Evolutionary conservation across 2,329 filamentous ascomycete genomes (phyloP).

Genomic region (Helotiales sp.): DNA sequence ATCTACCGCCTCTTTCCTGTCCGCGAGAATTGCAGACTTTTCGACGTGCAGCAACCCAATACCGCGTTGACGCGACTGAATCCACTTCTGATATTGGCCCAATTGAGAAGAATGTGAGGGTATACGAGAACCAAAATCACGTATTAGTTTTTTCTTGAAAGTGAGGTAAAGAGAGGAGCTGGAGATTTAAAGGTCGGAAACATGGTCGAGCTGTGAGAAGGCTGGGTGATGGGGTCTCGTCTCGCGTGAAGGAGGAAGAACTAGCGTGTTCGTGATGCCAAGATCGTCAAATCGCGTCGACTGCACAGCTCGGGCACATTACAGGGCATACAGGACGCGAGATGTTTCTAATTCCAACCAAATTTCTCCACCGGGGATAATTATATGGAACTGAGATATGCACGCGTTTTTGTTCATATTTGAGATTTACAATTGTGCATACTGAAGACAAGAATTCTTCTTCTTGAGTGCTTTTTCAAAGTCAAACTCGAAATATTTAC

Average conservation of each 20-base stretch:
- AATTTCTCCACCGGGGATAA: slow-evolving; percentile 2
- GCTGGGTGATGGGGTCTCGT: slow-evolving; percentile 31
- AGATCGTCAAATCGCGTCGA: neutral
- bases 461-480: neutral
- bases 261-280: slow-evolving; percentile 20
- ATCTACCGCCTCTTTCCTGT: slow-evolving; percentile 23
- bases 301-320: slow-evolving; percentile 2
- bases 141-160: slow-evolving; percentile 17
- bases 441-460: neutral
- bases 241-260: slow-evolving; percentile 25
- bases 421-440: neutral
- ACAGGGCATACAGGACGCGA: slow-evolving; percentile 9
- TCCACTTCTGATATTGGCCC: slow-evolving; percentile 27
- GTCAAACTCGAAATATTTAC: no score
- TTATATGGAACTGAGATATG: slow-evolving; percentile 8
- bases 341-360: slow-evolving; percentile 11
- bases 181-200: slow-evolving; percentile 39
- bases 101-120: slow-evolving; percentile 14
- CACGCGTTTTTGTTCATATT: neutral
- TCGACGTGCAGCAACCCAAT: slow-evolving; percentile 30
- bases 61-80: slow-evolving; percentile 32
- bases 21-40: slow-evolving; percentile 24
- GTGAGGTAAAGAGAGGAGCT: slow-evolving; percentile 24
- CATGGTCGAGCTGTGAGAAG: slow-evolving; percentile 35
- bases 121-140: slow-evolving; percentile 16